Base-by-base conservation (phyloP, 139 green algal genomes). In the Chlamydomonas urium region DNA sequence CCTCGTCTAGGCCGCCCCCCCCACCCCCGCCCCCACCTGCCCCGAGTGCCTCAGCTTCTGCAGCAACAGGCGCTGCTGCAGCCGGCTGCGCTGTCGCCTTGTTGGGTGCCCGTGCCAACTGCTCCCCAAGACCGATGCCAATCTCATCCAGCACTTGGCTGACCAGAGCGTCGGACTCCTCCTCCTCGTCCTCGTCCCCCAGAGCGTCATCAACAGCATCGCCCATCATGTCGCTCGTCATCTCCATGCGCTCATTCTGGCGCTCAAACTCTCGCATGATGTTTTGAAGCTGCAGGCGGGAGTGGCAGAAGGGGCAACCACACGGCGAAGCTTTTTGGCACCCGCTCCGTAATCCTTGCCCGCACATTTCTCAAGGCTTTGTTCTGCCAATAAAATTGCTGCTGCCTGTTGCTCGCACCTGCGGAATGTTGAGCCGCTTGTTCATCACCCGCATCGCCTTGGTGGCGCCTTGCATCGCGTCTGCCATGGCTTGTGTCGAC, bases 191-290 rank as follows among this genome's bases (percentile, higher is more conserved):
- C 42, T 96, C 91, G 45, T 83, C 87, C 85, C 94, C 93, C 76
- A 98, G 91, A 10, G 89, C 92, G 47, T 97, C 93, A 73, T 98
- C 95, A 19, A 98, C 87, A 2, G 94, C 93, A 76, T 96, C 91
- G 0, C 87, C 93, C 93, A 98, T 98, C 79, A 97, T 92, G 60
- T 98, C 95, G 68, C 81, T 88, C 0, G 91, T 97, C 90, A 97
- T 97, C 76, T 99, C 94, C 95, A 99, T 99, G 21, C 76, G 80
- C 77, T 97, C 92, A 72, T 99, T 99, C 84, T 98, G 78, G 69
- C 77, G 82, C 81, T 98, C 93, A 88, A 99, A 99, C 72, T 99
- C 95, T 19, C 83, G 82, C 90, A 98, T 94, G 79, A 98, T 98
- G 50, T 94, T 93, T 32, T 86, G 78, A 47, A 97, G 73, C 19